Evolutionary conservation across 2,329 filamentous ascomycete genomes (phyloP), one percentile per base, ranked within the genome.

Genomic region (Chrysoporthe cubensis): DNA sequence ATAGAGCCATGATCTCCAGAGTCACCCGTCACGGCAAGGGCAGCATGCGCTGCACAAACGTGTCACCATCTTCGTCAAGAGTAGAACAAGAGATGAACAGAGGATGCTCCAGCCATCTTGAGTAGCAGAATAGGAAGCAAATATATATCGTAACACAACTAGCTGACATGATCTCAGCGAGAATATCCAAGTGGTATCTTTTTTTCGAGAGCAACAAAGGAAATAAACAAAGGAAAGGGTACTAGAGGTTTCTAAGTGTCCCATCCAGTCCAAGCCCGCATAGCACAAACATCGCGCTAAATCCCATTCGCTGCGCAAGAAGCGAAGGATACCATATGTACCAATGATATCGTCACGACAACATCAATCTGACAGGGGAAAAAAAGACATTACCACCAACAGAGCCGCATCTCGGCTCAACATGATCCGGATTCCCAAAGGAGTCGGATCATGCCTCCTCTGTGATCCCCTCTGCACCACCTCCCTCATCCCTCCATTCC

Each of bases 401-500:
- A n/a, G 26, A 37, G 40, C 11, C n/a, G n/a, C 4, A 26, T 8
- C n/a, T 58, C 14, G 34, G 54, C n/a, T 11, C 40, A 60, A 21
- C 6, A 18, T 60, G n/a, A 3, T 1, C 34, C 1, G 40, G 40
- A 0, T 13, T 2, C 6, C 18, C 32, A 60, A 11, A 14, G 32
- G 11, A 37, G 37, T 6, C n/a, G 14, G 40, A 62, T 79, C 78
- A 90, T 13, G 87, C 81, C 74, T 89, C 87, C 74, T 89, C 87
- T 75, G 84, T 85, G 72, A 89, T 89, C 58, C 86, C 84, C 32
- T 83, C 86, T 71, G 91, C 90, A 73, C 94, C 93, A 65, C 92
- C 91, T 40, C 90, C 90, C 72, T 91, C 90, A 73, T 97, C 95
- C 69, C 95, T 88, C 96, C 96, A 99, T 73, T 97, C 93, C 59